Base-by-base conservation (phyloP, 23 red algal species). In the Pyropia haitanensis region DNA sequence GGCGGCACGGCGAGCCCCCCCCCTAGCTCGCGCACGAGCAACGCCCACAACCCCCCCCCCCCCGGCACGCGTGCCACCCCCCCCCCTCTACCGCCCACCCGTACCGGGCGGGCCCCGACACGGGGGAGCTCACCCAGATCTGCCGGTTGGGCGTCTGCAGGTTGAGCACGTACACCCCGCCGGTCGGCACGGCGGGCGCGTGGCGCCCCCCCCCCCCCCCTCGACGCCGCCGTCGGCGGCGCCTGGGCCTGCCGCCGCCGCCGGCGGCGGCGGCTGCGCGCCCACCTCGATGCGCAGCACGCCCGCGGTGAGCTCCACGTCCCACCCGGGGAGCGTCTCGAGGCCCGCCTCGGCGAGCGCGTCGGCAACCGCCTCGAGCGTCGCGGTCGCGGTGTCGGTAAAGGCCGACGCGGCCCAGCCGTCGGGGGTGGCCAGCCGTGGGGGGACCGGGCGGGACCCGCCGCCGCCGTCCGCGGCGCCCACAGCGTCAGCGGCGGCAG, bases 91-190 rank as follows among this genome's bases (percentile, higher is more conserved):
- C 39, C 39, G 39, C 39, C 78, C 73, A 96, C 53, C 27, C 78
- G 71, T 81, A 96, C 51, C 91, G 52, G 73, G 74, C 82, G 14
- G 91, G 91, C 14, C 91, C 91, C 53, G 77, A 85, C 7, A 77
- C 27, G 21, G 91, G 91, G 17, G 83, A 88, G 24, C 79, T 87
- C 15, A 96, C 17, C 91, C 91, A 96, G 25, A 96, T 89, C 72
- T 96, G 91, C 17, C 91, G 77, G 64, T 96, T 96, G 26, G 91
- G 91, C 24, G 84, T 88, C 68, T 96, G 91, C 16, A 79, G 83
- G 66, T 96, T 96, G 16, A 96, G 53, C 16, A 96, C 91, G 58
- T 88, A 88, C 22, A 63, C 79, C 13, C 82, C 79, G 16, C 52
- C 30, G 33, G 39, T 46, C 39, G 39, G 39, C 39, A 46, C 39